phyloP scores from a whole-genome alignment of 306 rosid species.

The Vicia faba region DNA sequence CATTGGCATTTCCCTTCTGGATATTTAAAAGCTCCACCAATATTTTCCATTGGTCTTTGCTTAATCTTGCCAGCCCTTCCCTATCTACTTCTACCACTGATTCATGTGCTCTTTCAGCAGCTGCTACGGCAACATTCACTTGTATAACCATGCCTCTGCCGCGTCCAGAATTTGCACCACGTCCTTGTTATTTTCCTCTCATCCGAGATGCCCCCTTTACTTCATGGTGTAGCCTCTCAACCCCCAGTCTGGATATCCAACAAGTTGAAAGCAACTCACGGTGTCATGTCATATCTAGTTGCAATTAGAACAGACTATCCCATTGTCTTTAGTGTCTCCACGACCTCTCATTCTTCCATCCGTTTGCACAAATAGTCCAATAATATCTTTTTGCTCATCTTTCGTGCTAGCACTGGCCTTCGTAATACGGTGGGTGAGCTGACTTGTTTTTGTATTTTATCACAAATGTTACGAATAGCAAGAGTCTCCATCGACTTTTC shows the following conservation, averaged over 20 bases:
- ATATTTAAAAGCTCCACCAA: background rate
- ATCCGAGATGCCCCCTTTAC: background rate
- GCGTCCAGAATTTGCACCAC: background rate
- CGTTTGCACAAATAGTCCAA: too few relatives aligned
- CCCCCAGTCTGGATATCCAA: background rate
- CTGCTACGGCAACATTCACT: background rate
- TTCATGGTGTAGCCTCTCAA: too few relatives aligned
- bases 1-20: background rate
- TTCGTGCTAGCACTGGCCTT: too few relatives aligned
- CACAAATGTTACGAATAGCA: too few relatives aligned
- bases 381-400: too few relatives aligned
- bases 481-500: too few relatives aligned
- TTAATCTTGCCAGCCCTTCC: background rate
- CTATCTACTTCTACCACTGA: background rate
- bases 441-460: too few relatives aligned
- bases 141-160: background rate
- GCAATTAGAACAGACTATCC: background rate
- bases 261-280: background rate
- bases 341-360: too few relatives aligned
- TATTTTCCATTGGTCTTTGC: background rate
- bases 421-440: too few relatives aligned
- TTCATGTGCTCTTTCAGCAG: background rate
- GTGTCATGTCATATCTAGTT: background rate
- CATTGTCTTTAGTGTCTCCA: background rate
- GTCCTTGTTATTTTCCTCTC: background rate